phyloP scores from a whole-genome alignment of 1,284 basidiomycete species.

The Mycena citricolor region DNA sequence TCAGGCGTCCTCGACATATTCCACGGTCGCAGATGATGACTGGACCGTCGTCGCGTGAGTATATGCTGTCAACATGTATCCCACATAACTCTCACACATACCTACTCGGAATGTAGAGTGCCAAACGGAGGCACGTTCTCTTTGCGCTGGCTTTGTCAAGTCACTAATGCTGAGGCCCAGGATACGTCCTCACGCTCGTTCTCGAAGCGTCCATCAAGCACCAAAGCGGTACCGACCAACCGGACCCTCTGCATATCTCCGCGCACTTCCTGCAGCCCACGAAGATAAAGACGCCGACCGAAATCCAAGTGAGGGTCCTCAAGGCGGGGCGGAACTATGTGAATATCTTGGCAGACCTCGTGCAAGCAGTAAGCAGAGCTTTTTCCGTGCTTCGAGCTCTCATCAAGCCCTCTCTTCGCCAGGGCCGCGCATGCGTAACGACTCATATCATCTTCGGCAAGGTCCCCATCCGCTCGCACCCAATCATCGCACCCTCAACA shows the following conservation, averaged over 20 bases:
- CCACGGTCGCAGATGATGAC: too few relatives aligned
- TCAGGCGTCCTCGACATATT: too few relatives aligned
- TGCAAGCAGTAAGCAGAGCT: conserved; percentile 45
- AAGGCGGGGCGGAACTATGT: conserved; percentile 52
- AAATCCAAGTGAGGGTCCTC: conserved; percentile 45
- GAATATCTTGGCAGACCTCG: conserved; percentile 54
- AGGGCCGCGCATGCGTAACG: conserved; percentile 47
- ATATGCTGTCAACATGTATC: too few relatives aligned
- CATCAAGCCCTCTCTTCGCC: not conserved
- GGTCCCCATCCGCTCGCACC: conserved; percentile 36
- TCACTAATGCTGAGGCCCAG: too few relatives aligned
- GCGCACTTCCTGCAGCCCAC: conserved; percentile 56
- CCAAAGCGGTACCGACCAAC: conserved; percentile 46
- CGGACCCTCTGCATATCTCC: conserved; percentile 57
- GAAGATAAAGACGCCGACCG: conserved; percentile 36
- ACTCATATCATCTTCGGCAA: conserved; percentile 56
- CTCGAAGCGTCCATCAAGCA: conserved; percentile 52
- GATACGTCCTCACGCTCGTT: conserved; percentile 55
- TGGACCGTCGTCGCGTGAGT: too few relatives aligned
- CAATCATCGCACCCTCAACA: conserved; percentile 46
- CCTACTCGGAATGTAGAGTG: too few relatives aligned
- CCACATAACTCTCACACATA: too few relatives aligned
- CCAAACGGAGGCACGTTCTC: too few relatives aligned
- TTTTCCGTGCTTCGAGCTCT: not conserved
- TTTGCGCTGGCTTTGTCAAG: too few relatives aligned